Conservation (phyloP, 306 rosid species). For the Cyclanthera cordifolia region DNA sequence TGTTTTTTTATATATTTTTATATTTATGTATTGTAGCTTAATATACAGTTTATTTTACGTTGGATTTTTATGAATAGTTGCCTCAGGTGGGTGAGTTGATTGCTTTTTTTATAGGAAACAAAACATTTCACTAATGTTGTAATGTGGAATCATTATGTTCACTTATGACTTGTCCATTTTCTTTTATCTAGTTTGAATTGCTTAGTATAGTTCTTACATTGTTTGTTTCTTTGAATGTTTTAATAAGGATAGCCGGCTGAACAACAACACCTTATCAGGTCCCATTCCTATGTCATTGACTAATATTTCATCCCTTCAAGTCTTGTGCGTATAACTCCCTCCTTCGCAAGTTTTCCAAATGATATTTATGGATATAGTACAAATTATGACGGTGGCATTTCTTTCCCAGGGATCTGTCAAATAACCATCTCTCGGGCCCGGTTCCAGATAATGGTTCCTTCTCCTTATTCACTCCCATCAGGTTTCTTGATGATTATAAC, state of each 20-base stretch:
- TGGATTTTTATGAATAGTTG: too few relatives aligned
- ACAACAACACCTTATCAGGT: slow-evolving; percentile 87
- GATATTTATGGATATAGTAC: neutral
- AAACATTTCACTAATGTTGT: too few relatives aligned
- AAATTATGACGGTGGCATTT: slow-evolving; percentile 6
- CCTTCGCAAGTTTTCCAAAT: neutral
- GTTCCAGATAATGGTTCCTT: slow-evolving; percentile 99
- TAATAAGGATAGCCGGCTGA: slow-evolving; percentile 87
- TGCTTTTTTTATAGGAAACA: too few relatives aligned
- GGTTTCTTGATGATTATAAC: slow-evolving; percentile 30
- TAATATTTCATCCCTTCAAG: slow-evolving; percentile 88
- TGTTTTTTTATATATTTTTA: too few relatives aligned
- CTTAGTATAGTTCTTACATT: slow-evolving; percentile 23
- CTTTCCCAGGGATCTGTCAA: slow-evolving; percentile 73
- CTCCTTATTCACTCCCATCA: slow-evolving; percentile 94
- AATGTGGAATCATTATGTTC: too few relatives aligned
- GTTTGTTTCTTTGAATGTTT: slow-evolving; percentile 25
- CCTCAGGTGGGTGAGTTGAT: too few relatives aligned
- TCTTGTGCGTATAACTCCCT: slow-evolving; percentile 54
- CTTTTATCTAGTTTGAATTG: slow-evolving; percentile 3
- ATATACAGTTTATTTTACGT: too few relatives aligned
- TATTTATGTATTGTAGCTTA: too few relatives aligned
- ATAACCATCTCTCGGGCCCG: slow-evolving; percentile 68
- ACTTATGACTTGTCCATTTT: neutral
- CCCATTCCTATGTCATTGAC: slow-evolving; percentile 91